Percentiles rank a stretch among this genome's conserved stretches.
phyloP scores from a whole-genome alignment of 2,329 filamentous ascomycete species.

The Cercospora zeina region DNA sequence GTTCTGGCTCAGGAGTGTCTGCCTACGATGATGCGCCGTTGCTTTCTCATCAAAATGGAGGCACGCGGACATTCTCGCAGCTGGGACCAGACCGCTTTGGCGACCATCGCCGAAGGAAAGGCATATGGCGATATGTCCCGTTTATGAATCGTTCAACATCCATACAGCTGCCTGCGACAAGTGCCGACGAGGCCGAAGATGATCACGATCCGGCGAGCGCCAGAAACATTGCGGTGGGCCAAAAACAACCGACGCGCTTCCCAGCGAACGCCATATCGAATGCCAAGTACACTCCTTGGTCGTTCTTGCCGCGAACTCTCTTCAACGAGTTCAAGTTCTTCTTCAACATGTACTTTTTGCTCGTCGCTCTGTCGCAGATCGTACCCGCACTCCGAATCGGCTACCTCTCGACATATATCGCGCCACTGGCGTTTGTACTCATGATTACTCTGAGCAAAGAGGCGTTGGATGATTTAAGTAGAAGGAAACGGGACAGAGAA shows the following conservation, averaged over 20 bases:
- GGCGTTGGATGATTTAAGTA: constrained; percentile 86
- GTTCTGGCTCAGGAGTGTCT: constrained; percentile 49
- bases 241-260: constrained; percentile 70
- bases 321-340: constrained; percentile 99
- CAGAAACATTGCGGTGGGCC: constrained; percentile 73
- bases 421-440: constrained; percentile 87
- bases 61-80: constrained; percentile 22
- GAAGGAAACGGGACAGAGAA: constrained; percentile 83
- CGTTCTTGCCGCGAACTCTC: constrained; percentile 87
- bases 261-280: constrained; percentile 92
- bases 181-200: constrained; percentile 45
- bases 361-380: constrained; percentile 90
- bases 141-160: constrained; percentile 29
- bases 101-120: constrained; percentile 20
- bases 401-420: constrained; percentile 92
- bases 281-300: constrained; percentile 94
- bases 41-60: constrained; percentile 44
- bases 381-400: constrained; percentile 88
- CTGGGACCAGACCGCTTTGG: constrained; percentile 24
- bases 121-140: constrained; percentile 34
- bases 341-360: constrained; percentile 98
- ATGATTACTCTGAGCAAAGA: constrained; percentile 93
- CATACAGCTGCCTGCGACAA: constrained; percentile 32
- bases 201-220: constrained; percentile 65
- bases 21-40: constrained; percentile 75